Evolutionary conservation across 192 early-diverging fungal species (phyloP).

Genomic region (Linnemannia exigua): DNA sequence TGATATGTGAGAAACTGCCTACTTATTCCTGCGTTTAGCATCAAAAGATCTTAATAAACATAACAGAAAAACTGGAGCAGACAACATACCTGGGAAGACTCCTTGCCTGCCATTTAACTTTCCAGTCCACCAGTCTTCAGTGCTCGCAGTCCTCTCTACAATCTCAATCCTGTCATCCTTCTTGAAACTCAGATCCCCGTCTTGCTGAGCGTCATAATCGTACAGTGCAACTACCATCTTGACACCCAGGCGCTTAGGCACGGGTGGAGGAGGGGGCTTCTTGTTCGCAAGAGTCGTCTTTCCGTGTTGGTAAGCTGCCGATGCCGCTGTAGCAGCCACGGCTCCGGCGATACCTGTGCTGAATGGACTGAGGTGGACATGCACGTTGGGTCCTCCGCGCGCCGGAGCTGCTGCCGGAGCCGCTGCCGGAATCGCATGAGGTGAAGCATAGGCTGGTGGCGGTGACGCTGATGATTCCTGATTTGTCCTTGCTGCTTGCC

Average conservation of each 20-base stretch:
- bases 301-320: conserved; percentile 22
- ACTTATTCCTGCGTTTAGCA: not conserved
- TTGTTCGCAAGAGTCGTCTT: conserved; percentile 18
- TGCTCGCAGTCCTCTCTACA: conserved; percentile 69
- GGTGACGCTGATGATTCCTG: conserved; percentile 24
- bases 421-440: conserved; percentile 21
- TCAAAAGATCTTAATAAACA: not conserved
- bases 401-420: conserved; percentile 12
- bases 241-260: conserved; percentile 31
- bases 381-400: conserved; percentile 36
- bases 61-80: not conserved
- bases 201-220: conserved; percentile 81
- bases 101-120: conserved; percentile 69
- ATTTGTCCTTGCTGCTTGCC: conserved; percentile 14
- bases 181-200: conserved; percentile 78
- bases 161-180: conserved; percentile 83
- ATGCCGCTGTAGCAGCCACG: conserved; percentile 38
- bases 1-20: not conserved
- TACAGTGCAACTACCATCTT: conserved; percentile 81
- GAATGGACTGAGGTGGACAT: conserved; percentile 50
- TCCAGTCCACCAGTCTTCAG: conserved; percentile 91
- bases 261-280: conserved; percentile 56
- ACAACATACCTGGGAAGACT: conserved; percentile 79
- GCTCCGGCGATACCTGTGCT: conserved; percentile 42
- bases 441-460: conserved; percentile 45